Percentiles rank a stretch among this genome's conserved stretches.
Conservation (phyloP, 192 early-diverging fungal species). For the Backusella liffmaniae region DNA sequence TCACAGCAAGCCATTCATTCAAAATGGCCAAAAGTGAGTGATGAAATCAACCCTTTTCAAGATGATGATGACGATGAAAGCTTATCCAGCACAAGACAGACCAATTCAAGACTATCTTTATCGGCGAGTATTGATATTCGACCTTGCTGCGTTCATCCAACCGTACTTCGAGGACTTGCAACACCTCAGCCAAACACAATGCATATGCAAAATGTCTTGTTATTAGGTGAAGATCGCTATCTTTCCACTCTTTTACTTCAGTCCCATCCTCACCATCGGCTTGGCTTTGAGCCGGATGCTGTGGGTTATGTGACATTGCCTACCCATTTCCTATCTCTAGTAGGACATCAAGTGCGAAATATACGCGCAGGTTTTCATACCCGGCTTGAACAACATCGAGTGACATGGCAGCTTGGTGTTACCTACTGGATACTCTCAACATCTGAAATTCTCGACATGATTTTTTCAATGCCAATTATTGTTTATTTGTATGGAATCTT, state of each 20-base stretch:
- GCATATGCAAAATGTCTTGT: slow-evolving; percentile 31
- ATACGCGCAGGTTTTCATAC: slow-evolving; percentile 27
- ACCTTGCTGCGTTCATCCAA: slow-evolving; percentile 37
- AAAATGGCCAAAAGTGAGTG: slow-evolving; percentile 19
- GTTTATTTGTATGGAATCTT: slow-evolving; percentile 24
- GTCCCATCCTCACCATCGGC: slow-evolving; percentile 27
- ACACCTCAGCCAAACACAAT: slow-evolving; percentile 24
- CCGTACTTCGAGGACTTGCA: slow-evolving; percentile 27
- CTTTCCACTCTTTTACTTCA: slow-evolving; percentile 25
- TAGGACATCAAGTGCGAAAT: slow-evolving; percentile 23
- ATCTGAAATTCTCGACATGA: slow-evolving; percentile 17
- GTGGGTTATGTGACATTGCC: slow-evolving; percentile 29
- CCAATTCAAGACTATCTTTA: slow-evolving; percentile 1
- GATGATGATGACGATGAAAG: background rate
- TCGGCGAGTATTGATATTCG: slow-evolving; percentile 11
- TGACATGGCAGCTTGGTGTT: slow-evolving; percentile 21
- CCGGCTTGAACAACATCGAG: slow-evolving; percentile 21
- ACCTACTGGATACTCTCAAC: slow-evolving; percentile 26
- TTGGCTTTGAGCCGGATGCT: slow-evolving; percentile 37
- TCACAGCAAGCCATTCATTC: background rate
- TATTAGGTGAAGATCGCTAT: slow-evolving; percentile 34
- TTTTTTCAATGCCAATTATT: slow-evolving; percentile 27
- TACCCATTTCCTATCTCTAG: slow-evolving; percentile 20
- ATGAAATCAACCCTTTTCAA: slow-evolving; percentile 10
- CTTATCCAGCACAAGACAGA: background rate